Conservation (phyloP, 768 basidiomycete species). For the Agrocybe praecox region DNA sequence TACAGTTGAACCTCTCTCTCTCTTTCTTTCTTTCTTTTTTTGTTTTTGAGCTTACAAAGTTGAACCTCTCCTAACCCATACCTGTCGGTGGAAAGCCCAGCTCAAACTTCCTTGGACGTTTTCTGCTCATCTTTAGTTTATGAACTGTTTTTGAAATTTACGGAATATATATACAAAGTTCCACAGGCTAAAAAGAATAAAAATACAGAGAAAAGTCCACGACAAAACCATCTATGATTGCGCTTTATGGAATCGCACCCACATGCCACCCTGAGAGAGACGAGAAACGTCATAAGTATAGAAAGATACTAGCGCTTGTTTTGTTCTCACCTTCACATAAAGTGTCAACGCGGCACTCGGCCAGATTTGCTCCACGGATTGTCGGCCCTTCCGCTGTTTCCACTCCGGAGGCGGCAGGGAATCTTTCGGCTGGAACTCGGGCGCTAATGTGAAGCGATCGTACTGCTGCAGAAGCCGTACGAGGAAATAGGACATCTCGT, state of each 20-base stretch:
- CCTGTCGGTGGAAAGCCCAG: no score
- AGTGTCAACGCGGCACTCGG: slow-evolving; percentile 67
- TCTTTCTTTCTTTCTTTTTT: no score
- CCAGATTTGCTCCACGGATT: slow-evolving; percentile 59
- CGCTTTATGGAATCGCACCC: slow-evolving; percentile 51
- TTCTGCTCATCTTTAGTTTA: no score
- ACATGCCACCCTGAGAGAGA: slow-evolving; percentile 50
- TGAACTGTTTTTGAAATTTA: no score
- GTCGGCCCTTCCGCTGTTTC: slow-evolving; percentile 49
- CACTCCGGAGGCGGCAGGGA: slow-evolving; percentile 67
- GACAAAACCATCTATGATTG: background rate
- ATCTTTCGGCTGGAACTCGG: slow-evolving; percentile 61
- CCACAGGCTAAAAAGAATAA: no score
- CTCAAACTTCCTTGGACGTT: no score
- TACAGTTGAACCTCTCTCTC: no score
- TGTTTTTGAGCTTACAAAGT: no score
- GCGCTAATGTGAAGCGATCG: slow-evolving; percentile 57
- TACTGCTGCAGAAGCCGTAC: slow-evolving; percentile 68
- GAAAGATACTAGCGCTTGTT: slow-evolving; percentile 3
- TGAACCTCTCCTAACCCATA: no score
- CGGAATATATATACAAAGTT: no score
- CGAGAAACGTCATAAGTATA: background rate
- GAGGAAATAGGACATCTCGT: slow-evolving; percentile 75
- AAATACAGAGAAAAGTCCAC: no score
- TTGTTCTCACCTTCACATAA: slow-evolving; percentile 59